Conservation (phyloP, 78 protist genomes). For the Cavenderia fasciculata region DNA sequence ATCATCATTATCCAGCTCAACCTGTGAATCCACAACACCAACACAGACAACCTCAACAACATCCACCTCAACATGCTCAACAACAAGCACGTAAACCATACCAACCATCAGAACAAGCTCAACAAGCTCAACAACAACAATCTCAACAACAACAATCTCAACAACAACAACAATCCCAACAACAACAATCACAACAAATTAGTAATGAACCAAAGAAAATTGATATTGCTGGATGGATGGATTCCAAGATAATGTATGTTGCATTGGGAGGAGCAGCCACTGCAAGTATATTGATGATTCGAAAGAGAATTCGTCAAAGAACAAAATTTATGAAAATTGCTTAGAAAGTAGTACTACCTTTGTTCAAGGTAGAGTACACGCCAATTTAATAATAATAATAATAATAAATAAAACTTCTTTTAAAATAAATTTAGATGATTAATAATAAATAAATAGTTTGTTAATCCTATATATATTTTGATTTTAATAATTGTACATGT, state of each 20-base stretch:
- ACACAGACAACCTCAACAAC: background rate
- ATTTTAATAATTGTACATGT: too few relatives aligned
- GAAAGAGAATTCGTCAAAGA: constrained; percentile 23
- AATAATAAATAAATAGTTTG: too few relatives aligned
- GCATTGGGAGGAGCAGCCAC: constrained; percentile 16
- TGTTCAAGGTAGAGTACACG: too few relatives aligned
- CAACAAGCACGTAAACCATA: background rate
- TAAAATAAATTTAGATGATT: too few relatives aligned
- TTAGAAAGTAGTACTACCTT: too few relatives aligned
- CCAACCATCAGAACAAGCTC: background rate
- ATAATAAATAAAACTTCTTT: too few relatives aligned
- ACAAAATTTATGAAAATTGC: constrained; percentile 71
- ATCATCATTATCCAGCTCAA: background rate
- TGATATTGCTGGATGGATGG: background rate
- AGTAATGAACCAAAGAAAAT: background rate
- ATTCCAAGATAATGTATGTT: constrained; percentile 34
- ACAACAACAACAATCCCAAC: background rate
- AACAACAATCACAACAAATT: background rate
- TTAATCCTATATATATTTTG: too few relatives aligned
- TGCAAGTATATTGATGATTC: background rate
- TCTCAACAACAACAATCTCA: background rate
- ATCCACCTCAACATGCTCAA: background rate
- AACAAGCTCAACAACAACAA: background rate
- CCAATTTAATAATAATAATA: too few relatives aligned
- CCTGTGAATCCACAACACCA: background rate